These are phyloP conservation scores for Balansia obtecta DNA, from an alignment of 2,329 filamentous ascomycete species.

Conservation along the genomic window DNA sequence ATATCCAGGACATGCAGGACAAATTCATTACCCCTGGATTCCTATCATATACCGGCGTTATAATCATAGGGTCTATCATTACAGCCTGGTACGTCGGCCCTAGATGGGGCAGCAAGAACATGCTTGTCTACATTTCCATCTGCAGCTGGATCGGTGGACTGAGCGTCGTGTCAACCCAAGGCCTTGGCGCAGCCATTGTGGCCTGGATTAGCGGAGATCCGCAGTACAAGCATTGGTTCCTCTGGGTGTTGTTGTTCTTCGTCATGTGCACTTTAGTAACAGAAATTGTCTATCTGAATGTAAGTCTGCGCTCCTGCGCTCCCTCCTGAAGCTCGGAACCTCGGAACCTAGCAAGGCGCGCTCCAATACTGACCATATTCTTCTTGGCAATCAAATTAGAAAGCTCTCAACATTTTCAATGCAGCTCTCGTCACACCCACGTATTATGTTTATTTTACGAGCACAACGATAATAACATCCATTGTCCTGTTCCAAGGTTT, in stretches of 20 bases:
- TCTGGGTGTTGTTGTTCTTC: conserved; percentile 85
- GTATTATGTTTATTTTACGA: conserved; percentile 98
- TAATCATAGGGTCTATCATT: conserved; percentile 60
- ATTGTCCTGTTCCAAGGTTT: conserved; percentile 88
- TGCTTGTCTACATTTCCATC: conserved; percentile 94
- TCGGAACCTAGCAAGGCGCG: too few species aligned
- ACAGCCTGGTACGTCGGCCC: conserved; percentile 74
- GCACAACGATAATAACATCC: conserved; percentile 86
- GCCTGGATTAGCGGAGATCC: conserved; percentile 69
- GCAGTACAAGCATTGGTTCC: conserved; percentile 96
- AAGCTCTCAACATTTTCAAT: conserved; percentile 96
- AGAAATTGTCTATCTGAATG: conserved; percentile 92
- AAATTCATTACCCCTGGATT: conserved; percentile 83
- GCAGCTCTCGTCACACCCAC: conserved; percentile 94
- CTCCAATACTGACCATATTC: neutral
- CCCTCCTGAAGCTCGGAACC: neutral
- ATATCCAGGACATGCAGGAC: conserved; percentile 84
- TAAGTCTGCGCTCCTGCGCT: conserved; percentile 32
- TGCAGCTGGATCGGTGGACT: conserved; percentile 91
- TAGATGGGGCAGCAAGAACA: conserved; percentile 86
- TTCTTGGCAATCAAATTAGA: conserved; percentile 41
- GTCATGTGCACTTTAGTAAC: conserved; percentile 80
- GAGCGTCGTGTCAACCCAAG: conserved; percentile 91
- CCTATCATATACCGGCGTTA: conserved; percentile 68
- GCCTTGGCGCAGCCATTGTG: conserved; percentile 80